Conservation (phyloP, 257 asterid species). For the Phtheirospermum japonicum region DNA sequence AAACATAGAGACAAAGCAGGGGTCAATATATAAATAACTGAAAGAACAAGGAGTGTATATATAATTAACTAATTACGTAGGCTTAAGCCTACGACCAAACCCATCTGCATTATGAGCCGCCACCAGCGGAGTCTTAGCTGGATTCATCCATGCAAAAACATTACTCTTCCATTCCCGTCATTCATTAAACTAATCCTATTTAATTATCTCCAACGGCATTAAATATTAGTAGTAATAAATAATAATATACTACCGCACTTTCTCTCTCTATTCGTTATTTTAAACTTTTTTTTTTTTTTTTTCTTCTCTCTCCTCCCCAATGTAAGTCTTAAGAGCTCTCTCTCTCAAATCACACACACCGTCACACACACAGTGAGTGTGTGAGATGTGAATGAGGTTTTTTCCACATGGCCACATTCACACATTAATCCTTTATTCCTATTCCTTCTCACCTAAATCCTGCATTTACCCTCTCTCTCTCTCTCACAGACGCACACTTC, state of each 20-base stretch:
- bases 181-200: not conserved
- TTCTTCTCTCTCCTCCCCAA: not conserved
- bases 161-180: too few relatives aligned
- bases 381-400: not conserved
- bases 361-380: not conserved
- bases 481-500: not conserved
- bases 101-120: not conserved
- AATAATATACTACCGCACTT: not conserved
- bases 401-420: not conserved
- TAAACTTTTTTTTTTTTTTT: too few relatives aligned
- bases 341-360: not conserved
- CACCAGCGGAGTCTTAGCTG: constrained; percentile 4
- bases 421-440: not conserved
- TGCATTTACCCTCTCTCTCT: not conserved
- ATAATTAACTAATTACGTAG: not conserved
- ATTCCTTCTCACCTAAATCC: not conserved
- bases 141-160: not conserved
- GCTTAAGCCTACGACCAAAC: not conserved
- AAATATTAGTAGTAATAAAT: not conserved
- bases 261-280: not conserved
- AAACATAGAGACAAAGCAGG: too few relatives aligned
- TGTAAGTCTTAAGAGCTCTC: not conserved
- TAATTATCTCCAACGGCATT: not conserved
- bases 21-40: not conserved
- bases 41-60: not conserved